Evolutionary conservation across 179 eudicot genomes (phyloP), one percentile per base, ranked within the genome.

Genomic region (Gypsophila paniculata): DNA sequence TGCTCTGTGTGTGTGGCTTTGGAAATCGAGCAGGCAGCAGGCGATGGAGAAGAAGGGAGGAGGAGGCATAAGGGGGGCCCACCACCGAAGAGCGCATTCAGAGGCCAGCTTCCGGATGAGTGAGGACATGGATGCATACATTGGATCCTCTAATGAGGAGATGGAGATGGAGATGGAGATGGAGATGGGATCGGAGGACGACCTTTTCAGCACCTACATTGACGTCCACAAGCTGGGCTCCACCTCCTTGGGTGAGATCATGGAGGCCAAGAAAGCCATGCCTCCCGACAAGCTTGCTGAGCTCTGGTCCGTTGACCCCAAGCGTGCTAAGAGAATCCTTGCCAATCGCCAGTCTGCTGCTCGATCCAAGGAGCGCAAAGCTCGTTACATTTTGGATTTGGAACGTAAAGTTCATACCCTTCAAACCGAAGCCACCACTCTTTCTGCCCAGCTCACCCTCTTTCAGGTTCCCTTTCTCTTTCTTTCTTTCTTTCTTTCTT

Each of bases 271-370:
- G 85, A 87, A 83, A 53, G 87, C 87, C 25, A 83, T 82, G 83
- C 85, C 87, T 49, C 84, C 88, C 6, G 87, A 83, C 59, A 86
- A 83, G 84, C 78, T 87, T 46, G 87, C 87, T 25, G 87, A 86
- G 79, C 82, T 87, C 21, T 85, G 89, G 89, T 69, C 83, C 22
- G 65, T 78, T 49, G 87, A 85, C 73, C 87, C 91, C 62, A 87
- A 87, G 74, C 89, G 89, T n/a, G 91, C 83, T 49, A 87, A 87
- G 79, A 87, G 86, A 75, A 83, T 83, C 70, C 68, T 83, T 25
- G 86, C 86, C 36, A 83, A 83, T 44, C 75, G 86, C 44, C 86
- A 83, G 76, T 83, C 86, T 72, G 86, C 86, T 69, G 86, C 86
- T 12, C 82, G 86, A 11, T 83, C 86, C 4, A 83, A 83, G 74